phyloP scores from a whole-genome alignment of 2,329 filamentous ascomycete genomes.

The Colletotrichum karsti region DNA sequence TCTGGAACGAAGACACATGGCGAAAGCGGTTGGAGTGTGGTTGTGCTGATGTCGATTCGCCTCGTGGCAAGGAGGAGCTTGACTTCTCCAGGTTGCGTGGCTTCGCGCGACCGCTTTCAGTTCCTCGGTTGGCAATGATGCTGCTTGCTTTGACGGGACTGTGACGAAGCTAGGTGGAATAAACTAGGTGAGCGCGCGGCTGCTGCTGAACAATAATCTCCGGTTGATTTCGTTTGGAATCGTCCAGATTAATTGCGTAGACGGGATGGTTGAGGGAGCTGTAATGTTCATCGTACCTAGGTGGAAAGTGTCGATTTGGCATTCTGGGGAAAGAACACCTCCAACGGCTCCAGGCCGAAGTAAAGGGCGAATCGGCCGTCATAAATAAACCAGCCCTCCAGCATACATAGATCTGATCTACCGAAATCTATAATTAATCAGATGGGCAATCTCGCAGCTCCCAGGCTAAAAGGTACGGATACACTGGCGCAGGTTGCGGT shows the following conservation, averaged over 20 bases:
- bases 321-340: not conserved
- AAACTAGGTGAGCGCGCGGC: too few relatives aligned
- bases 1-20: not conserved
- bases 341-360: not conserved
- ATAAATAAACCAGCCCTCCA: not conserved
- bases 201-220: too few relatives aligned
- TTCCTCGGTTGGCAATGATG: not conserved
- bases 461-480: too few relatives aligned
- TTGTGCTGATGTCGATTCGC: not conserved
- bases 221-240: too few relatives aligned
- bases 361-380: not conserved
- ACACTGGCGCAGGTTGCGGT: constrained; percentile 12
- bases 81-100: not conserved
- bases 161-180: not conserved
- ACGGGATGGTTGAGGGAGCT: too few relatives aligned
- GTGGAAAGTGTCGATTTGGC: too few relatives aligned
- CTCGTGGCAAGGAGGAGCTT: not conserved
- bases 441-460: constrained; percentile 16
- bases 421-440: constrained; percentile 17
- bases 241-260: too few relatives aligned
- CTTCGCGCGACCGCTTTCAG: not conserved
- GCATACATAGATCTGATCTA: constrained; percentile 2
- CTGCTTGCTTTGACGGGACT: not conserved
- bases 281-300: too few relatives aligned
- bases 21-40: not conserved